A percentile compares a stretch with the other conserved stretches of the same genome.
Conservation (phyloP, 2,329 filamentous ascomycete species). For the Botrytis hyacinthi region DNA sequence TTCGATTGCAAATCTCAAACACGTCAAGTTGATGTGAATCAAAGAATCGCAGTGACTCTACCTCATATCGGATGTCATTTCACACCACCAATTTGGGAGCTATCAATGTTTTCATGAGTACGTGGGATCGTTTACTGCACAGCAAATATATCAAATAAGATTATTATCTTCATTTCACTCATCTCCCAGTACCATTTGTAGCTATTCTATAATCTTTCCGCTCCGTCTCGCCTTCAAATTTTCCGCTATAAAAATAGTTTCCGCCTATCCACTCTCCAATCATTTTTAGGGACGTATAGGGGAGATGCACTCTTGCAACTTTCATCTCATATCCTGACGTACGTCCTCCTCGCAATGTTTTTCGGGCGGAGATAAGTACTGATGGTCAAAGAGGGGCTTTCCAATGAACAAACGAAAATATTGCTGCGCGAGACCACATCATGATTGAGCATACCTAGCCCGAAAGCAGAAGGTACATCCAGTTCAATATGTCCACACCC, state of each 20-base stretch:
- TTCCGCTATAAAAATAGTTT: neutral
- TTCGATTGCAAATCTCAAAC: neutral
- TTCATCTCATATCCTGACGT: neutral
- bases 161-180: neutral
- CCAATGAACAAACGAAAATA: neutral
- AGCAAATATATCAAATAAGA: neutral
- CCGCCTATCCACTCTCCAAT: neutral
- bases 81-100: neutral
- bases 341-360: neutral
- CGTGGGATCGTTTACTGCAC: neutral
- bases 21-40: neutral
- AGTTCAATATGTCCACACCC: neutral
- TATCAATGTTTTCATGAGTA: neutral
- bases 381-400: too few relatives aligned
- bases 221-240: neutral
- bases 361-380: neutral
- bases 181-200: neutral
- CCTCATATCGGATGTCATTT: neutral
- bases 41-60: neutral
- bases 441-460: neutral
- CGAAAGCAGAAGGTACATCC: neutral
- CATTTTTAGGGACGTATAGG: neutral
- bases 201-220: neutral
- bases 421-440: neutral
- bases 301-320: neutral